Percentiles rank a stretch among this genome's conserved stretches.
These are phyloP conservation scores for Plasmodium ovale DNA, from an alignment of 169 alveolate species.

Conservation along the genomic window DNA sequence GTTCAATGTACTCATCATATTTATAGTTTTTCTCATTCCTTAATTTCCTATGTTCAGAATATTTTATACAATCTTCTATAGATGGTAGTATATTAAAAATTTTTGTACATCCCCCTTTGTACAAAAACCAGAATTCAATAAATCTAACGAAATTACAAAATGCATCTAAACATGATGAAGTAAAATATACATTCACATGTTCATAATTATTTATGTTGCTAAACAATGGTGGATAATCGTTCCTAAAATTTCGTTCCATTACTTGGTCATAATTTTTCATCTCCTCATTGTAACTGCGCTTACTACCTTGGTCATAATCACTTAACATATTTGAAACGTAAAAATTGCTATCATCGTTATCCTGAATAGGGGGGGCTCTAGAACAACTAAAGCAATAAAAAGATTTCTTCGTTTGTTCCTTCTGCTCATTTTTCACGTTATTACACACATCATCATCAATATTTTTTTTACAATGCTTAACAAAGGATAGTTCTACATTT, in stretches of 20 bases:
- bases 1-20: slow-evolving; percentile 10
- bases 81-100: slow-evolving; percentile 56
- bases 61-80: slow-evolving; percentile 63
- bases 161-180: slow-evolving; percentile 38
- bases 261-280: slow-evolving; percentile 25
- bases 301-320: neutral
- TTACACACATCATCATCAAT: neutral
- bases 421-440: slow-evolving; percentile 14
- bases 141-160: slow-evolving; percentile 50
- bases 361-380: neutral
- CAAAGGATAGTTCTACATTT: slow-evolving; percentile 35
- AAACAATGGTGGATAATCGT: slow-evolving; percentile 61
- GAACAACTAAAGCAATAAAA: slow-evolving; percentile 21
- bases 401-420: neutral
- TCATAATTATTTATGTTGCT: slow-evolving; percentile 33
- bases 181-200: slow-evolving; percentile 9
- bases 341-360: neutral
- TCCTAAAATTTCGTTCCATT: slow-evolving; percentile 46
- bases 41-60: slow-evolving; percentile 44
- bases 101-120: slow-evolving; percentile 55
- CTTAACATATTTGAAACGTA: neutral
- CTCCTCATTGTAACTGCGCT: neutral
- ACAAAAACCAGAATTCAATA: slow-evolving; percentile 57
- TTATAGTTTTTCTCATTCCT: slow-evolving; percentile 31
- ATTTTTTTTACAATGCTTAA: slow-evolving; percentile 26